These are phyloP conservation scores for Mallotus nudiflorus DNA, from an alignment of 345 rosid species.

Conservation along the genomic window DNA sequence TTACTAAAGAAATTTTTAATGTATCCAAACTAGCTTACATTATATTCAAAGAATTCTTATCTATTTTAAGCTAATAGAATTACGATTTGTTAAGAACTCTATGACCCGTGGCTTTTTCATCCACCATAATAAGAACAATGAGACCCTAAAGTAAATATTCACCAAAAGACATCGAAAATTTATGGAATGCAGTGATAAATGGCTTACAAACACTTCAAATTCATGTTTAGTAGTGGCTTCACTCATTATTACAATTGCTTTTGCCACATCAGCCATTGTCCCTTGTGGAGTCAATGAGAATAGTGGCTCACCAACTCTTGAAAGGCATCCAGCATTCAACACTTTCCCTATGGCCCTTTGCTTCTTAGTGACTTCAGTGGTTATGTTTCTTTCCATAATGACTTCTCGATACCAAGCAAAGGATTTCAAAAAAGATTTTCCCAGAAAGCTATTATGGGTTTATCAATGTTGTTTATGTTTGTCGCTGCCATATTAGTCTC, in stretches of 20 bases:
- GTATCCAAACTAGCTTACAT: too few species aligned
- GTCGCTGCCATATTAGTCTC: conserved; percentile 33
- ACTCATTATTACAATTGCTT: conserved; percentile 54
- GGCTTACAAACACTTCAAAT: conserved; percentile 50
- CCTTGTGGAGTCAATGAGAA: conserved; percentile 22
- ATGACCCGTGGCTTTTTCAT: conserved; percentile 37
- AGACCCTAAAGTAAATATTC: conserved; percentile 43
- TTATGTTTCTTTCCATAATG: conserved; percentile 31
- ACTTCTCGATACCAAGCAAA: conserved; percentile 26
- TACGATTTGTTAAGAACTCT: conserved; percentile 48
- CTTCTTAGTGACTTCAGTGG: conserved; percentile 25
- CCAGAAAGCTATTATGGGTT: conserved; percentile 21
- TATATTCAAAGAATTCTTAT: too few species aligned
- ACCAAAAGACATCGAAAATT: conserved; percentile 33
- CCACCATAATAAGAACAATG: conserved; percentile 28
- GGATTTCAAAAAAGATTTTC: conserved; percentile 17
- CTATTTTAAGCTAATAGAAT: too few species aligned
- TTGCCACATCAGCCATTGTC: conserved; percentile 45
- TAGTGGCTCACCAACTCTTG: conserved; percentile 5
- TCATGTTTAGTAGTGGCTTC: conserved; percentile 61
- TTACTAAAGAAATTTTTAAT: too few species aligned
- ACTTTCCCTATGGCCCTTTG: conserved; percentile 27
- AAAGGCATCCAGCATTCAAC: conserved; percentile 17
- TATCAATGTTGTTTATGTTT: conserved; percentile 22
- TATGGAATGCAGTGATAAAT: conserved; percentile 38